phyloP scores from a whole-genome alignment of 192 early-diverging fungal genomes.

The Neocallimastix lanati region DNA sequence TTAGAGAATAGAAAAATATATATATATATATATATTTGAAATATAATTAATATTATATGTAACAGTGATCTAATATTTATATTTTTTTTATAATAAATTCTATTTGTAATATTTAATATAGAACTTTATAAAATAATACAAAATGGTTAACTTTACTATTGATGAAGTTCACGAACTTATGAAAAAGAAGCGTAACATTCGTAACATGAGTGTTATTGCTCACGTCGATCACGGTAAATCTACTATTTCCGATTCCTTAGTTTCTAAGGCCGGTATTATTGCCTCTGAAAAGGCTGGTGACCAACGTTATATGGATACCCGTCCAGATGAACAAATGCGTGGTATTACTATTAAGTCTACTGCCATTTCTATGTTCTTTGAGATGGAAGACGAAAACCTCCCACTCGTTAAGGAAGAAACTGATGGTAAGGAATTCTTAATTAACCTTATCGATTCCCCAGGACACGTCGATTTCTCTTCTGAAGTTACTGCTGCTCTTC shows the following conservation, averaged over 20 bases:
- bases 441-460: conserved; percentile 99
- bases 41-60: no score
- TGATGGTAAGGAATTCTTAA: conserved; percentile 77
- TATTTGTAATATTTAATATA: no score
- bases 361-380: conserved; percentile 96
- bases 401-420: conserved; percentile 73
- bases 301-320: conserved; percentile 92
- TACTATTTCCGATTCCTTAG: conserved; percentile 85
- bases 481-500: conserved; percentile 95
- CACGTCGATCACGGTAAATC: conserved; percentile 99
- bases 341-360: conserved; percentile 99
- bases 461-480: conserved; percentile 99
- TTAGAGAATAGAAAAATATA: no score
- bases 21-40: no score
- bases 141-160: conserved; percentile 22
- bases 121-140: neutral
- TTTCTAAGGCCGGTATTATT: conserved; percentile 98
- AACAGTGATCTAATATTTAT: no score
- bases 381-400: conserved; percentile 69
- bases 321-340: conserved; percentile 94
- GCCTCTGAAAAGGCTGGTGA: conserved; percentile 85
- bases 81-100: no score
- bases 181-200: conserved; percentile 82
- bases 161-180: conserved; percentile 26
- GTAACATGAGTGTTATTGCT: conserved; percentile 99